Conservation (phyloP, 2,329 filamentous ascomycete species). For the Penicillium digitatum region DNA sequence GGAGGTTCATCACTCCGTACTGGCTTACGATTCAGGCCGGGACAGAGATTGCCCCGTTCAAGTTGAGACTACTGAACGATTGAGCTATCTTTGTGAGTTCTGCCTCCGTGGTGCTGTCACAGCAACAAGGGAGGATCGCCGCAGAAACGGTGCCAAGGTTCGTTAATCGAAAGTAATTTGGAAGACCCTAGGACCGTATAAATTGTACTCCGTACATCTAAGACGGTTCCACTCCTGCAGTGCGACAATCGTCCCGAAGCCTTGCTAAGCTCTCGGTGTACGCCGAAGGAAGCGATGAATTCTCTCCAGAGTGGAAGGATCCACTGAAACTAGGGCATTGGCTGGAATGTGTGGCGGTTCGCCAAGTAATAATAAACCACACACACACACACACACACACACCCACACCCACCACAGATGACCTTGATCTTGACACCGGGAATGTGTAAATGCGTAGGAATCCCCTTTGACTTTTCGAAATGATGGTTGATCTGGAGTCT, state of each 20-base stretch:
- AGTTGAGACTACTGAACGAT: neutral
- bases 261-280: neutral
- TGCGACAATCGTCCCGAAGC: neutral
- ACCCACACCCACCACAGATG: neutral
- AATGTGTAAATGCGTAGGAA: neutral
- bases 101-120: neutral
- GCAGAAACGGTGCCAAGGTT: neutral
- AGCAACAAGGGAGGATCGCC: neutral
- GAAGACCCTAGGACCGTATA: neutral
- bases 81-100: neutral
- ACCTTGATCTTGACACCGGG: neutral
- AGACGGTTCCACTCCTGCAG: neutral
- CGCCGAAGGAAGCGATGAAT: neutral
- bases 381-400: no score
- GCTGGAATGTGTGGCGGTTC: neutral
- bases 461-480: no score
- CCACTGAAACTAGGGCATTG: neutral
- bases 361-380: conserved; percentile 3
- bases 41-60: conserved; percentile 7
- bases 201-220: neutral
- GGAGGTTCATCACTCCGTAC: neutral
- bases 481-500: no score
- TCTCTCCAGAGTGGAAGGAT: neutral
- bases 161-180: neutral
- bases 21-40: conserved; percentile 18